Base-by-base conservation (phyloP, 2,329 filamentous ascomycete genomes). In the Alternaria ventricosa region DNA sequence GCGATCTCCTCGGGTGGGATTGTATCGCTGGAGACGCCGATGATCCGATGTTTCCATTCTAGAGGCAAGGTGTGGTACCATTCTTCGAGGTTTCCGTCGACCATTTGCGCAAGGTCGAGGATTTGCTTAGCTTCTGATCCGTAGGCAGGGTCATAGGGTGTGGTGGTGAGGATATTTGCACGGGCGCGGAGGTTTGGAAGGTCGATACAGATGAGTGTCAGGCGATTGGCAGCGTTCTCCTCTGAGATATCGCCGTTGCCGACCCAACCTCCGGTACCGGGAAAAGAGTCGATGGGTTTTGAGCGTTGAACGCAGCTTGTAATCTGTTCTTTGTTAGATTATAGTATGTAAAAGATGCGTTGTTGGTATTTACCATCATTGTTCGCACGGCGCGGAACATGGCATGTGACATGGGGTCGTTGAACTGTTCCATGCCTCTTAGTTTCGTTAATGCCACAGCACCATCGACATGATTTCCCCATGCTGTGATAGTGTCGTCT, bases 331-430 rank as follows among this genome's bases (percentile, higher is more conserved):
- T 25, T 4, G 69, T 54, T 67, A 58, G 33, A 44, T 13, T 30
- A 15, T 46, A 10, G 20, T 9, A 33, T n/a, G 7, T 12, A n/a
- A 10, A 15, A 12, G 18, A 15, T 13, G 18, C 20, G 7, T 15
- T 27, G 22, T 10, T 18, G n/a, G 4, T 41, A 9, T 22, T 56
- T 70, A 80, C 79, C 80, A 82, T 82, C 74, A 80, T 78, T 20
- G 78, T 78, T 45, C 80, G 69, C 0, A 82, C 79, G 30, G 80
- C 79, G 45, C 79, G 78, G 60, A 82, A 82, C 4, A 82, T 75
- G 15, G 73, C 75, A 44, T 78, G 73, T 10, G 78, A 80, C 63
- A 76, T 73, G 8, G 75, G 73, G 47, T 79, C 72, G 13, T 79
- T 75, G 67, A 81, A 78, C 51, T 80, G 77, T n/a, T 79, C 78